Conservation (phyloP, 2,329 filamentous ascomycete species). For the Apiospora kogelbergensis region DNA sequence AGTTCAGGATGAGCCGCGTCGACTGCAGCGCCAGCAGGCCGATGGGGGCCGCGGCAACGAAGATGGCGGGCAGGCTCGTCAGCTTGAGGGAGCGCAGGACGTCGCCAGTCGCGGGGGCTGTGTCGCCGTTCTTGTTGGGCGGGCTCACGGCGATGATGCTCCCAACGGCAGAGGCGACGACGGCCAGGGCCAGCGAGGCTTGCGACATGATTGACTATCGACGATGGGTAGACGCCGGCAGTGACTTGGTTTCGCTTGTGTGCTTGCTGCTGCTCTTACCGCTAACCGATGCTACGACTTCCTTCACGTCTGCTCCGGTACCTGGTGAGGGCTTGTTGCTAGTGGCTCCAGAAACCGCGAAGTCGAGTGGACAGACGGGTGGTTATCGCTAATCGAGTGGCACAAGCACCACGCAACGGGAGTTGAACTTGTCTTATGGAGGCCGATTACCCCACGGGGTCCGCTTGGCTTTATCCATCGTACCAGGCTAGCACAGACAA, state of each 20-base stretch:
- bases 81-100: slow-evolving; percentile 24
- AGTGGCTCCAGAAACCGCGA: neutral
- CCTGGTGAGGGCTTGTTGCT: neutral
- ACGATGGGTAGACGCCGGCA: neutral
- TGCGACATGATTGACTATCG: slow-evolving; percentile 11
- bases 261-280: neutral
- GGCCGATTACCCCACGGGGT: neutral
- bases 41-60: slow-evolving; percentile 23
- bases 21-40: slow-evolving; percentile 23
- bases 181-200: slow-evolving; percentile 18
- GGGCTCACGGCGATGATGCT: slow-evolving; percentile 32
- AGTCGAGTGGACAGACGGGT: neutral
- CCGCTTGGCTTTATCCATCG: neutral
- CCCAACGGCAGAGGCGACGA: slow-evolving; percentile 29
- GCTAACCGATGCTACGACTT: neutral
- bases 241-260: too few relatives aligned
- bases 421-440: neutral
- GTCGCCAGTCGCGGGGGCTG: neutral
- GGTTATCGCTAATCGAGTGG: neutral
- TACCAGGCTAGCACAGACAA: neutral
- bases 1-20: slow-evolving; percentile 19
- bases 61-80: slow-evolving; percentile 25
- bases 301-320: neutral
- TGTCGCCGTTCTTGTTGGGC: slow-evolving; percentile 24
- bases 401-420: neutral